Conservation (phyloP, 495 filamentous ascomycete genomes). For the Aspergillus wentii region DNA sequence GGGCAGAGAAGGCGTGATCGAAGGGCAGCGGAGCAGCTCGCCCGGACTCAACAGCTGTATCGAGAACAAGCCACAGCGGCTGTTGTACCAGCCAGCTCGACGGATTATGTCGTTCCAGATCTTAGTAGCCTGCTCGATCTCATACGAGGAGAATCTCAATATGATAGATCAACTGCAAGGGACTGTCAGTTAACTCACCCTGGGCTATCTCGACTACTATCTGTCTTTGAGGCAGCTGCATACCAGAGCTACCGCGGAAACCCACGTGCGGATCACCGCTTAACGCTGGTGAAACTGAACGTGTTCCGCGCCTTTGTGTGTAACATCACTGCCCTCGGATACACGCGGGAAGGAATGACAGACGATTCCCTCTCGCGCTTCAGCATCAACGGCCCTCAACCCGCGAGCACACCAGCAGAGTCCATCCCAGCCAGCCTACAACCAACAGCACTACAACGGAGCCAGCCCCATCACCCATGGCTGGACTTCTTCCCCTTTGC, state of each 20-base stretch:
- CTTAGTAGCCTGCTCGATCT: not conserved
- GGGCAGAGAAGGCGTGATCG: not conserved
- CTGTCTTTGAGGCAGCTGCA: not conserved
- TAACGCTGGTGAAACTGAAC: not conserved
- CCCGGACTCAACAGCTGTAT: not conserved
- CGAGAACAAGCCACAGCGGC: not conserved
- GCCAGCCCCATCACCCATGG: constrained; percentile 12
- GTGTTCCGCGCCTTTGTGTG: not conserved
- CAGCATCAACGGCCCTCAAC: not conserved
- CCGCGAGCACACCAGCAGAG: not conserved
- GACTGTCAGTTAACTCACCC: no score
- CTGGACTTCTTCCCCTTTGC: constrained; percentile 23
- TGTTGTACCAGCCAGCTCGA: not conserved
- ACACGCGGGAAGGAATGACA: not conserved
- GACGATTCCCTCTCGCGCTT: not conserved
- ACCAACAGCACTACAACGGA: constrained; percentile 6
- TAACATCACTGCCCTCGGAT: not conserved
- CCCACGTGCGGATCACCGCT: not conserved
- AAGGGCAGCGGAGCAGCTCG: not conserved
- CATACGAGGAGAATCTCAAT: not conserved
- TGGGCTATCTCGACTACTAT: no score
- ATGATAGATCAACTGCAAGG: no score
- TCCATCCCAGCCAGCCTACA: constrained; percentile 4
- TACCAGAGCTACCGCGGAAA: not conserved
- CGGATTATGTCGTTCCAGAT: not conserved